phyloP scores from a whole-genome alignment of 257 asterid genomes.

The Orobanche coerulescens region DNA sequence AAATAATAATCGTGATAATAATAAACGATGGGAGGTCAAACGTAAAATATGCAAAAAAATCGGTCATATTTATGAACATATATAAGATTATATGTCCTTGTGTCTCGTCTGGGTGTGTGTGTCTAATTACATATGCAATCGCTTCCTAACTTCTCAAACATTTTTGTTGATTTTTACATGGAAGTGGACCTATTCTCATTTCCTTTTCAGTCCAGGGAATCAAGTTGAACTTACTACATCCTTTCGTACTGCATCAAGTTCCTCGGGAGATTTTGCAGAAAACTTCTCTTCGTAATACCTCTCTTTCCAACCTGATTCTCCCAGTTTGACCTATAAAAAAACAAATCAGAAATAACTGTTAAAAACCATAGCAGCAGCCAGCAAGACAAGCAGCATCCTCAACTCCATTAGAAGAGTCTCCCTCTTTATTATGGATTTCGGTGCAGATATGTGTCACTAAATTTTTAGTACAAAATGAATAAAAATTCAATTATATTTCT shows the following conservation, averaged over 20 bases:
- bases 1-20: too few species aligned
- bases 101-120: neutral
- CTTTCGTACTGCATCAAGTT: slow-evolving; percentile 66
- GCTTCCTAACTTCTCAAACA: slow-evolving; percentile 6
- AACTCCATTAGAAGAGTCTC: neutral
- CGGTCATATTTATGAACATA: neutral
- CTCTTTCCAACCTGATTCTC: slow-evolving; percentile 92
- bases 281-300: slow-evolving; percentile 92
- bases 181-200: neutral
- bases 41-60: neutral
- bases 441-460: neutral
- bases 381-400: slow-evolving; percentile 7
- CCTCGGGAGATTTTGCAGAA: slow-evolving; percentile 68
- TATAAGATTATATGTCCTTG: neutral
- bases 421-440: neutral
- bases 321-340: slow-evolving; percentile 68
- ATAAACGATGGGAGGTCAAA: neutral
- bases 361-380: slow-evolving; percentile 13
- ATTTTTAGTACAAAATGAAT: neutral
- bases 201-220: slow-evolving; percentile 15
- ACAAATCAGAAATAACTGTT: slow-evolving; percentile 13
- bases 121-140: neutral
- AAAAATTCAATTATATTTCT: neutral
- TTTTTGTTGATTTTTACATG: neutral
- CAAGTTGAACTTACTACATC: slow-evolving; percentile 69